These are phyloP conservation scores for Quercus cerris DNA, from an alignment of 306 rosid species.

Conservation along the genomic window DNA sequence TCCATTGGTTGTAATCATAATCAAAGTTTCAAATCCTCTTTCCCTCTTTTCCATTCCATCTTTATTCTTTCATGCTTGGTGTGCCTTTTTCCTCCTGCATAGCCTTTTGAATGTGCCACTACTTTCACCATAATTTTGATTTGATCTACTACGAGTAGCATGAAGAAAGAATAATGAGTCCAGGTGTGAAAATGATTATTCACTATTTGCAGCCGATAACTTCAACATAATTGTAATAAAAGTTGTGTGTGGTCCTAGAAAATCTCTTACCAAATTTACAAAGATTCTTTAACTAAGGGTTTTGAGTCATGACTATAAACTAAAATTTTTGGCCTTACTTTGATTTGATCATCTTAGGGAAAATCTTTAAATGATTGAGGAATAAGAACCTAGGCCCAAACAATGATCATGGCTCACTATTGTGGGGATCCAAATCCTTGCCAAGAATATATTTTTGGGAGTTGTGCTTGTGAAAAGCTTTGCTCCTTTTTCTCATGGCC, in stretches of 20 bases:
- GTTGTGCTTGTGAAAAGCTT: conserved; percentile 40
- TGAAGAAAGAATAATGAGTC: too few relatives aligned
- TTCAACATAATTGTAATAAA: too few relatives aligned
- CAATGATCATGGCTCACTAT: conserved; percentile 19
- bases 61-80: conserved; percentile 1
- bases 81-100: not conserved
- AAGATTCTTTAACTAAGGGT: not conserved
- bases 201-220: too few relatives aligned
- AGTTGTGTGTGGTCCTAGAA: too few relatives aligned
- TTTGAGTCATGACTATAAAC: not conserved
- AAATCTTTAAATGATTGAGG: conserved; percentile 40
- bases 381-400: conserved; percentile 40
- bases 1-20: not conserved
- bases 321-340: not conserved
- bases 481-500: conserved; percentile 32
- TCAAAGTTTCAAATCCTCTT: not conserved
- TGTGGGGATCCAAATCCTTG: conserved; percentile 30
- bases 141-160: too few relatives aligned
- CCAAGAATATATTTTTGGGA: conserved; percentile 24
- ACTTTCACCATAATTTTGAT: too few relatives aligned
- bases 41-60: not conserved
- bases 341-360: conserved; percentile 18
- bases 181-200: too few relatives aligned
- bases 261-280: not conserved
- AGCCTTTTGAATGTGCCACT: not conserved